These are phyloP conservation scores for Coemansia sp. DNA, from an alignment of 192 early-diverging fungal species.

Conservation along the genomic window DNA sequence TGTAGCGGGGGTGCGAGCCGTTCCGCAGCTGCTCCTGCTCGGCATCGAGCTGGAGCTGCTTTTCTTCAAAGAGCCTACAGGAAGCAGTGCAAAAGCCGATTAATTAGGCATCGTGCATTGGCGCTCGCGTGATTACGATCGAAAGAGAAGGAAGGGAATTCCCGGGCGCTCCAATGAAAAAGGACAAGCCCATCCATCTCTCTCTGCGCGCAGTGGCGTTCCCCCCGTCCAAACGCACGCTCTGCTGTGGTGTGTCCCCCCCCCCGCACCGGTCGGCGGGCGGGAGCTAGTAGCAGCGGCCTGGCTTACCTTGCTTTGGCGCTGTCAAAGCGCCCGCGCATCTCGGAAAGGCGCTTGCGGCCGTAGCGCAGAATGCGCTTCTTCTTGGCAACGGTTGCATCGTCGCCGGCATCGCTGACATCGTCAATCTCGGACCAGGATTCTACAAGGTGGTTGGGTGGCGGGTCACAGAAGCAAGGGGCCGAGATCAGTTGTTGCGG, in stretches of 20 bases:
- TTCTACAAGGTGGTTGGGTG: conserved; percentile 35
- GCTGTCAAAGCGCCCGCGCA: conserved; percentile 33
- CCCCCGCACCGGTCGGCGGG: not conserved
- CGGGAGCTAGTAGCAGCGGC: no score
- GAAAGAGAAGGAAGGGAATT: not conserved
- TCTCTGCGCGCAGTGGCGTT: not conserved
- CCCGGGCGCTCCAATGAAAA: not conserved
- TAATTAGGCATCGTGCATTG: not conserved
- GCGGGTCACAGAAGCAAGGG: not conserved
- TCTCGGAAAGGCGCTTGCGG: conserved; percentile 31
- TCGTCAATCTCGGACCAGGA: conserved; percentile 47
- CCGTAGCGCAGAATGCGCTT: conserved; percentile 45
- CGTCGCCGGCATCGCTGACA: conserved; percentile 35
- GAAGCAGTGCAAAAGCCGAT: not conserved
- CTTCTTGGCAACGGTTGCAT: conserved; percentile 16
- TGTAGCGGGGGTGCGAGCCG: conserved; percentile 42
- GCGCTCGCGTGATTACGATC: not conserved
- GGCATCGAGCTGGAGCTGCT: conserved; percentile 32
- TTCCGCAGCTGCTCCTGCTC: conserved; percentile 34
- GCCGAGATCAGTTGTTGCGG: not conserved
- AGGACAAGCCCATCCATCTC: not conserved
- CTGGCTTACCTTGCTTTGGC: conserved; percentile 28
- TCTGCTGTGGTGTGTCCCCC: no score
- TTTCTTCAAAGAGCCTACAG: conserved; percentile 36
- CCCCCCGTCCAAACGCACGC: no score